Evolutionary conservation across 768 basidiomycete species (phyloP), one percentile per base, ranked within the genome.

Genomic region (Lyophyllum shimeji): DNA sequence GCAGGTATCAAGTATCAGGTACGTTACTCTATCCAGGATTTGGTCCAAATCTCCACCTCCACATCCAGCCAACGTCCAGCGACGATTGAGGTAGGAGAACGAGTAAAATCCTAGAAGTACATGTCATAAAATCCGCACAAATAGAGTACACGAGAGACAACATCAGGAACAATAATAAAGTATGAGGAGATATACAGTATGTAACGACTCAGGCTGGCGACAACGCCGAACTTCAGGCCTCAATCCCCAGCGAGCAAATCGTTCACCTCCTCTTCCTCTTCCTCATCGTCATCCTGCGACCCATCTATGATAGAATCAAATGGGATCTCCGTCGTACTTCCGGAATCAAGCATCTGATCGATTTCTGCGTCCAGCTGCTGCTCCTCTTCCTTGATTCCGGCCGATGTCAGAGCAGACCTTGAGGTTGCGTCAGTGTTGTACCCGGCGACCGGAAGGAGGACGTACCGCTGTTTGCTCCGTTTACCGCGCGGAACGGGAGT

Each of bases 231-330:
- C 24, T 7, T n/a, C n/a, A n/a, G n/a, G n/a, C 44, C 37, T 56
- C 53, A 61, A 18, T 58, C 71, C 27, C 71, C 73, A 21, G 67
- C 72, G 40, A 82, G 64, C 50, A 81, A 68, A 62, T 73, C 76
- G 54, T 76, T 71, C 15, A 84, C 82, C 69, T 84, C 81, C 1
- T 80, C 81, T 42, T 79, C 80, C 39, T 82, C 84, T 8, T 78
- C 76, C 44, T 81, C 82, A n/a, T 77, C 79, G 46, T 78, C 81
- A 17, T 77, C 79, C 47, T 78, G 77, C 40, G 76, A 75, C 8
- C 65, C 65, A 56, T 83, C 82, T 70, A 85, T 81, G 21, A 85
- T 81, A 3, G 84, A 83, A 67, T 81, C 79, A 44, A 70, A 65
- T 11, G 69, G 57, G 11, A 63, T 47, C 46, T 64, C 62, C 42